Evolutionary conservation across 2,329 filamentous ascomycete species (phyloP).

Genomic region (Emydomyces testavorans): DNA sequence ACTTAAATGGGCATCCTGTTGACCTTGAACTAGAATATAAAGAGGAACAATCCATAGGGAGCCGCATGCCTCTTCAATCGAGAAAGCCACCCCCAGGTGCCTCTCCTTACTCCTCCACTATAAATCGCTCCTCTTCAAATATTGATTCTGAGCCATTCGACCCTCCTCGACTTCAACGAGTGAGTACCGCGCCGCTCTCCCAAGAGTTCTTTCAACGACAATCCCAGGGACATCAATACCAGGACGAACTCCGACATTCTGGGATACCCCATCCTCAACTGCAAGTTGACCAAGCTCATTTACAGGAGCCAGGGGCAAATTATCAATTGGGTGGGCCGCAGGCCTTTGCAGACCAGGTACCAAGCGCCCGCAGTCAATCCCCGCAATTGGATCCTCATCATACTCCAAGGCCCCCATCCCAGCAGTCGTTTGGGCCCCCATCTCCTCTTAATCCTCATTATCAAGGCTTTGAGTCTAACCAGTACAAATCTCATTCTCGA

Average conservation of each 20-base stretch:
- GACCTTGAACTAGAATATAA: constrained; percentile 12
- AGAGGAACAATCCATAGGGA: constrained; percentile 7
- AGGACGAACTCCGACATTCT: constrained; percentile 15
- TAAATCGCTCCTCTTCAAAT: constrained; percentile 16
- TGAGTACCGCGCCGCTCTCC: constrained; percentile 16
- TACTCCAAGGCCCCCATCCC: constrained; percentile 26
- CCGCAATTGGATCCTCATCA: constrained; percentile 19
- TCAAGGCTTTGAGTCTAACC: constrained; percentile 18
- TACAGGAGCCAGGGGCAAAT: constrained; percentile 19
- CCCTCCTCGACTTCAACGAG: constrained; percentile 17
- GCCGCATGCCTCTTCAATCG: constrained; percentile 15
- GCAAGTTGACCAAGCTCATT: constrained; percentile 21
- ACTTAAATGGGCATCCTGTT: constrained; percentile 6
- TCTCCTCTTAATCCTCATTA: constrained; percentile 22
- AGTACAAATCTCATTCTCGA: constrained; percentile 16
- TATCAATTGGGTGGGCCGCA: constrained; percentile 18
- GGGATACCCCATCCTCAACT: constrained; percentile 16
- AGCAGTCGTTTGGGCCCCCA: constrained; percentile 29
- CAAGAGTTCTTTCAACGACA: constrained; percentile 18
- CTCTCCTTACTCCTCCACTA: constrained; percentile 16
- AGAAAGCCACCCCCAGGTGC: constrained; percentile 12
- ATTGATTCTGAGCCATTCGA: constrained; percentile 16
- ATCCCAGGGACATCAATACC: constrained; percentile 14
- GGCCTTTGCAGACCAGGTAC: constrained; percentile 17
- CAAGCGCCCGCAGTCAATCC: constrained; percentile 15